phyloP scores from a whole-genome alignment of 805 yeast genomes.

The Kodamaea nitidulidarum region DNA sequence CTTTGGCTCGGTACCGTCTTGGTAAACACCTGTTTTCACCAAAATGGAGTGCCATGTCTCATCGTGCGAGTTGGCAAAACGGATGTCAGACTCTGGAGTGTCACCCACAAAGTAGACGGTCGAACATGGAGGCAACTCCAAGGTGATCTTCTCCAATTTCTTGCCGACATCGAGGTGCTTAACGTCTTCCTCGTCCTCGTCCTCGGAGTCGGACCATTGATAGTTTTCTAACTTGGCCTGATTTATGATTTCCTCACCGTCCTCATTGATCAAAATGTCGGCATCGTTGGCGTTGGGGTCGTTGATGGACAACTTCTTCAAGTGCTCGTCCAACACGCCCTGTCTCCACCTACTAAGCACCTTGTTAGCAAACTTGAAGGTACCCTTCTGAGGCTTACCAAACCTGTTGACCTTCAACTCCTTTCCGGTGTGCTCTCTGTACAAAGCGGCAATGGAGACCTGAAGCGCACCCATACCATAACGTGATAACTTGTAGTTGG shows the following conservation, averaged over 20 bases:
- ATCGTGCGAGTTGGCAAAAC: slow-evolving; percentile 85
- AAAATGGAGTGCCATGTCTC: slow-evolving; percentile 79
- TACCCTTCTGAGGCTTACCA: slow-evolving; percentile 87
- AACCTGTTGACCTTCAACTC: slow-evolving; percentile 77
- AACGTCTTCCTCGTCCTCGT: slow-evolving; percentile 11
- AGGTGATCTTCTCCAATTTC: slow-evolving; percentile 36
- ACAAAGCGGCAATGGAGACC: slow-evolving; percentile 80
- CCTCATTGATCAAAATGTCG: slow-evolving; percentile 39
- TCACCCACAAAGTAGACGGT: slow-evolving; percentile 89
- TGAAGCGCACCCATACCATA: slow-evolving; percentile 96
- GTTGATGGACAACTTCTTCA: slow-evolving; percentile 47
- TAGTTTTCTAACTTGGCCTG: slow-evolving; percentile 39
- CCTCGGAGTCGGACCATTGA: slow-evolving; percentile 25
- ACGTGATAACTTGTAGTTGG: slow-evolving; percentile 74
- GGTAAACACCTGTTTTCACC: slow-evolving; percentile 84
- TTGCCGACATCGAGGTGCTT: slow-evolving; percentile 9
- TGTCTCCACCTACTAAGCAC: slow-evolving; percentile 75
- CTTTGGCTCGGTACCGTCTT: slow-evolving; percentile 74
- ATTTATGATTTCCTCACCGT: slow-evolving; percentile 43
- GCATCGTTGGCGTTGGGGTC: slow-evolving; percentile 42
- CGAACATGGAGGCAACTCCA: slow-evolving; percentile 74
- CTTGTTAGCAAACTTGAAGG: slow-evolving; percentile 79
- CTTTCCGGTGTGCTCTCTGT: slow-evolving; percentile 78
- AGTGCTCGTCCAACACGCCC: slow-evolving; percentile 70
- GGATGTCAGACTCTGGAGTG: slow-evolving; percentile 83